Evolutionary conservation across 495 filamentous ascomycete species (phyloP).

Genomic region (Daldinia concentrica): DNA sequence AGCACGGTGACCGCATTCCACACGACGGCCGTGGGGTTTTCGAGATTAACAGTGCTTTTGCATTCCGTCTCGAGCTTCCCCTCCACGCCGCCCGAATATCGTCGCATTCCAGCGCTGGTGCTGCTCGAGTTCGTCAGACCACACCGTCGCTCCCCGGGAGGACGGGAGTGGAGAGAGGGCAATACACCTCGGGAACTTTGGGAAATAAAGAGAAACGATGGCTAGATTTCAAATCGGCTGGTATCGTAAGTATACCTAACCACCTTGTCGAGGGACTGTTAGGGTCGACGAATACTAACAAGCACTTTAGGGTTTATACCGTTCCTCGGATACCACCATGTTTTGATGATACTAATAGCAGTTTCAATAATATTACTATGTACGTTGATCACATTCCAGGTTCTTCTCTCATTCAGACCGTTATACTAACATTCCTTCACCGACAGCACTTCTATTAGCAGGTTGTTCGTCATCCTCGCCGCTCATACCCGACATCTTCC

Average conservation of each 20-base stretch:
- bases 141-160: slow-evolving; percentile 53
- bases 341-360: slow-evolving; percentile 96
- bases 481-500: slow-evolving; percentile 79
- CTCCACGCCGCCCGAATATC: slow-evolving; percentile 17
- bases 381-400: slow-evolving; percentile 59
- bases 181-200: slow-evolving; percentile 37
- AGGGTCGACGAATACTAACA: slow-evolving; percentile 31
- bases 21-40: slow-evolving; percentile 37
- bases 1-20: slow-evolving; percentile 34
- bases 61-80: slow-evolving; percentile 42
- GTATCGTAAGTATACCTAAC: slow-evolving; percentile 53
- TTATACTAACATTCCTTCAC: slow-evolving; percentile 23
- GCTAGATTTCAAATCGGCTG: slow-evolving; percentile 55
- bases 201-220: slow-evolving; percentile 37
- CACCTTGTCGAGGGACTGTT: neutral
- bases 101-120: slow-evolving; percentile 44
- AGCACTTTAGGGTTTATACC: slow-evolving; percentile 77
- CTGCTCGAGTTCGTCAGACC: slow-evolving; percentile 38
- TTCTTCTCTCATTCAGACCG: neutral
- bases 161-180: slow-evolving; percentile 51
- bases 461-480: slow-evolving; percentile 82
- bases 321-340: slow-evolving; percentile 97
- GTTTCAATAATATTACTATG: slow-evolving; percentile 94
- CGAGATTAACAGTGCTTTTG: slow-evolving; percentile 40
- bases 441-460: slow-evolving; percentile 75